Conservation (phyloP, 2,329 filamentous ascomycete species). For the Aspergillus glaucus region DNA sequence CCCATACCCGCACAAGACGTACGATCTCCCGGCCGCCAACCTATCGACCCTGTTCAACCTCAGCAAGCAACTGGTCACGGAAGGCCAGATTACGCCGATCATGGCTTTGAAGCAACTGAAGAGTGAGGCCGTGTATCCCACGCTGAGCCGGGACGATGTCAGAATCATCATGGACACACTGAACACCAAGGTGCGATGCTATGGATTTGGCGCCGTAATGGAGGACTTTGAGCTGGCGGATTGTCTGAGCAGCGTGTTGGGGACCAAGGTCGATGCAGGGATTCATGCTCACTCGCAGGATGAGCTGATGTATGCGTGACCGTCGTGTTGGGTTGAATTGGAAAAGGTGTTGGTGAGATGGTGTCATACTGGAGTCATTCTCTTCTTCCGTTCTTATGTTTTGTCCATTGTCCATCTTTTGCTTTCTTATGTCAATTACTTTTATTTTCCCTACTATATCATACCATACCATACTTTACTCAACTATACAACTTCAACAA, state of each 20-base stretch:
- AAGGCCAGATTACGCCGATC: constrained; percentile 80
- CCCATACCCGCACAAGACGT: constrained; percentile 64
- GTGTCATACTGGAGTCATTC: too few relatives aligned
- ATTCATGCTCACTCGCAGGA: constrained; percentile 19
- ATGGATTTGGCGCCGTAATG: constrained; percentile 69
- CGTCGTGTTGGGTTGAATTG: not conserved
- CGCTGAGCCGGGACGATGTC: constrained; percentile 64
- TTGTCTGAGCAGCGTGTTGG: constrained; percentile 66
- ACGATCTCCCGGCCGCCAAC: constrained; percentile 69
- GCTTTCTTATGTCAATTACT: too few relatives aligned
- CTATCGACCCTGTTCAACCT: constrained; percentile 77
- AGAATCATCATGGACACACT: constrained; percentile 66
- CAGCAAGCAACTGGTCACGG: constrained; percentile 72
- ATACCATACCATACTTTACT: too few relatives aligned
- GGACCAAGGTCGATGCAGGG: constrained; percentile 26
- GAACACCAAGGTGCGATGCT: constrained; percentile 76
- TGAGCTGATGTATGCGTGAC: constrained; percentile 29
- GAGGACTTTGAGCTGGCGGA: constrained; percentile 64
- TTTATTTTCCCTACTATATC: too few relatives aligned
- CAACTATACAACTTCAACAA: too few relatives aligned
- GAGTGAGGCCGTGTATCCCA: constrained; percentile 60
- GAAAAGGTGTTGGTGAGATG: not conserved
- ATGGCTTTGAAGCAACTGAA: constrained; percentile 88
- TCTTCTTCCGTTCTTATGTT: too few relatives aligned
- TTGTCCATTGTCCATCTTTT: too few relatives aligned